phyloP scores from a whole-genome alignment of 2,329 filamentous ascomycete genomes.

The Nannizzia gypsea region DNA sequence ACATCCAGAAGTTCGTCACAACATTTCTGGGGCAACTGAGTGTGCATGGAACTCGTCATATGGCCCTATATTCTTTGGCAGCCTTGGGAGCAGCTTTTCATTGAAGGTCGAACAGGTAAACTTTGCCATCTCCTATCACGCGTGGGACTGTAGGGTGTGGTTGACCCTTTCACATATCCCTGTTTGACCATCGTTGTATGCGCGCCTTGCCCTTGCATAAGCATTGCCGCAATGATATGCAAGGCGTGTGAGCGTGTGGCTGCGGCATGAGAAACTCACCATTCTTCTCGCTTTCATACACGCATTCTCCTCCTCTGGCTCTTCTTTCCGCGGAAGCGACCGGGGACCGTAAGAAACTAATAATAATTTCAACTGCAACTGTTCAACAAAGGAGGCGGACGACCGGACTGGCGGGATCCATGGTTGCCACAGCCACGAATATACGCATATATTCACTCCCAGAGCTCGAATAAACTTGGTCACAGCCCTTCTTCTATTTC shows the following conservation, averaged over 20 bases:
- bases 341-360: not conserved
- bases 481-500: not conserved
- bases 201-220: not conserved
- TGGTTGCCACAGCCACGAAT: not conserved
- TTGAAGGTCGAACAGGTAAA: not conserved
- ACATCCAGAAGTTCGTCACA: not conserved
- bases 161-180: not conserved
- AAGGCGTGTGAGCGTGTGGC: not conserved
- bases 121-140: not conserved
- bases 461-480: not conserved
- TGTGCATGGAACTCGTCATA: not conserved
- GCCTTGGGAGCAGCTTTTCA: not conserved
- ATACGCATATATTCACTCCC: not conserved
- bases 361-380: not conserved
- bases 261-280: not conserved
- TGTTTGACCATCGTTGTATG: not conserved
- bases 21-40: not conserved
- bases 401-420: not conserved
- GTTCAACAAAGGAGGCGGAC: not conserved
- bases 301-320: not conserved
- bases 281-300: not conserved
- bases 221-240: slow-evolving; percentile 1
- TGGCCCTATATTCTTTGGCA: not conserved
- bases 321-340: not conserved
- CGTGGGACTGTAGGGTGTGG: not conserved